Evolutionary conservation across 164 flowering plant genomes (phyloP), one percentile per base, ranked within the genome.

Genomic region (Kalanchoe fedtschenkoi): DNA sequence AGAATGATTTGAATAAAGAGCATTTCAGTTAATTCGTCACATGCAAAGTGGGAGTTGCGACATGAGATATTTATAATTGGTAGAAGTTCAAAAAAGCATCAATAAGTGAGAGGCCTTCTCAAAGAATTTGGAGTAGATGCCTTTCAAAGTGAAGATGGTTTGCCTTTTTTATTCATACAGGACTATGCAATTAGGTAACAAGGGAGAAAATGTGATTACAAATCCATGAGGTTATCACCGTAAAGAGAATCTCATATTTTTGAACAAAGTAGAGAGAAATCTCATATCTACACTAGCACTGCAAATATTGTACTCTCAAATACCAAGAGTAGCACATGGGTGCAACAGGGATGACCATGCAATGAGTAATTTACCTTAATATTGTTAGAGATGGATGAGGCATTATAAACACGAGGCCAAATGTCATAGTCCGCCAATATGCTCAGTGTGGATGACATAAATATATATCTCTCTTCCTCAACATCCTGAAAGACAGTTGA

Each of bases 391-490:
- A 92, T 70, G 37, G 84, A 64, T 62, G 86, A 65, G 37, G 96
- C 96, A 80, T 80, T 86, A 44, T 77, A 65, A 30, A 75, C 84
- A 66, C 64, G 86, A 22, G 98, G 93, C 75, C 76, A 81, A 51
- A 83, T 60, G 22, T 82, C 89, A 83, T 80, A 75, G 62, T 83
- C 96, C 47, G 85, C 82, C 77, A 92, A 75, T 66, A 92, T 62
- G 35, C 85, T 78, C 51, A 89, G 82, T 81, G 87, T 60, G 33
- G 98, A 83, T 68, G 96, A 81, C 56, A 71, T 82, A 67, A 86
- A 92, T 60, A 79, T 53, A 72, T 82, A 85, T 71, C 77, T 79
- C 72, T 92, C 96, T 68, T 86, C 95, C 66, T 89, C 95, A 58
- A 63, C 81, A 71, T 61, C 88, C 98, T 92, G 81, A 42, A 2